These are phyloP conservation scores for Hypoxylon rubiginosum DNA, from an alignment of 2,329 filamentous ascomycete species.

Conservation along the genomic window DNA sequence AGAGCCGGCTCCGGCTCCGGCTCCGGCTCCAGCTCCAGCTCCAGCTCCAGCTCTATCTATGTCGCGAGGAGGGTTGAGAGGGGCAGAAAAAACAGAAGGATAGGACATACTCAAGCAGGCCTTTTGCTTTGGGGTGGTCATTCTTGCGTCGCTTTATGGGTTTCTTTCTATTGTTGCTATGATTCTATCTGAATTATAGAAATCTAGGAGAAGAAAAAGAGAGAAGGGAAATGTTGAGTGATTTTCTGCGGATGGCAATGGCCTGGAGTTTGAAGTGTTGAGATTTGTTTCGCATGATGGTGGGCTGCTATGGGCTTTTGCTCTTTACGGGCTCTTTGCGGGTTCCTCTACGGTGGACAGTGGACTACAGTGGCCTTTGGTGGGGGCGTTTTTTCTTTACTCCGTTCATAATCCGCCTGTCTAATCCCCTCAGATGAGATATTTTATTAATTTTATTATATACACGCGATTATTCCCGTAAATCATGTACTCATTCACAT, in stretches of 20 bases:
- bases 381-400: slow-evolving; percentile 25
- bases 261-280: slow-evolving; percentile 43
- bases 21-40: too few relatives aligned
- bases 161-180: slow-evolving; percentile 12
- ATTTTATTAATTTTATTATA: background rate
- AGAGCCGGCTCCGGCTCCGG: slow-evolving; percentile 35
- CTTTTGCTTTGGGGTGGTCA: slow-evolving; percentile 70
- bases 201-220: slow-evolving; percentile 16
- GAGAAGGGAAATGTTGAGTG: slow-evolving; percentile 47
- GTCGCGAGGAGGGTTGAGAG: slow-evolving; percentile 41
- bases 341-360: background rate
- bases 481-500: background rate
- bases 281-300: slow-evolving; percentile 45
- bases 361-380: too few relatives aligned
- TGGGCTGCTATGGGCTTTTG: slow-evolving; percentile 43
- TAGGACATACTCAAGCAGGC: slow-evolving; percentile 72
- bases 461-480: background rate
- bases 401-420: background rate
- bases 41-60: slow-evolving; percentile 26
- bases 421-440: slow-evolving; percentile 3
- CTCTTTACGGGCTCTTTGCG: slow-evolving; percentile 19
- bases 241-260: slow-evolving; percentile 47
- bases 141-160: slow-evolving; percentile 50
- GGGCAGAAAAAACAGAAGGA: slow-evolving; percentile 48
- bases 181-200: slow-evolving; percentile 15